Conservation (phyloP, 148 eudicot species). For the Cornus controversa region DNA sequence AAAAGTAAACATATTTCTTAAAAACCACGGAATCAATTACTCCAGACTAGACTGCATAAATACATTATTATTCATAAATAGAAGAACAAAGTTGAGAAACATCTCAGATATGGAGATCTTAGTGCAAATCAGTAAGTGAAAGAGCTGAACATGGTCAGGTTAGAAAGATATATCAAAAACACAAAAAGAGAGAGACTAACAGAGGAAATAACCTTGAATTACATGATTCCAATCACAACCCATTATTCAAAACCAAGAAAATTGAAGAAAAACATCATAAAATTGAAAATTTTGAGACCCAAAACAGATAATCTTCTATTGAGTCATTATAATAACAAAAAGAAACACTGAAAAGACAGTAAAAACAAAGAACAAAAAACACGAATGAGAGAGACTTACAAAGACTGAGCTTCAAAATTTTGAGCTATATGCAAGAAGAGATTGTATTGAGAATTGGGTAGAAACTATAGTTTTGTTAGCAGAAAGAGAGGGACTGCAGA, state of each 20-base stretch:
- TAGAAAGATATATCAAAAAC: background rate
- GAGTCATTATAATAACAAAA: background rate
- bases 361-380: background rate
- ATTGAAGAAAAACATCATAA: background rate
- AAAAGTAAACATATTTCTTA: background rate
- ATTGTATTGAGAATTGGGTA: background rate
- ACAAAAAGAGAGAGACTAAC: background rate
- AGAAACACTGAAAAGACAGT: background rate
- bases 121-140: background rate
- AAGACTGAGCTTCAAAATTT: background rate
- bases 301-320: background rate
- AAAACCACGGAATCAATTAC: background rate
- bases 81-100: no score
- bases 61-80: background rate
- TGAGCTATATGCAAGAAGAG: background rate
- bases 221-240: background rate
- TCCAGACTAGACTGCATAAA: no score
- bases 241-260: background rate
- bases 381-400: constrained; percentile 10
- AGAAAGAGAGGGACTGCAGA: background rate
- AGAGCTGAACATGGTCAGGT: background rate
- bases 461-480: background rate
- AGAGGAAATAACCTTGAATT: background rate
- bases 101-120: no score
- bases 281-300: background rate